These are phyloP conservation scores for Holtermannia corniformis DNA, from an alignment of 768 basidiomycete genomes.

Conservation along the genomic window DNA sequence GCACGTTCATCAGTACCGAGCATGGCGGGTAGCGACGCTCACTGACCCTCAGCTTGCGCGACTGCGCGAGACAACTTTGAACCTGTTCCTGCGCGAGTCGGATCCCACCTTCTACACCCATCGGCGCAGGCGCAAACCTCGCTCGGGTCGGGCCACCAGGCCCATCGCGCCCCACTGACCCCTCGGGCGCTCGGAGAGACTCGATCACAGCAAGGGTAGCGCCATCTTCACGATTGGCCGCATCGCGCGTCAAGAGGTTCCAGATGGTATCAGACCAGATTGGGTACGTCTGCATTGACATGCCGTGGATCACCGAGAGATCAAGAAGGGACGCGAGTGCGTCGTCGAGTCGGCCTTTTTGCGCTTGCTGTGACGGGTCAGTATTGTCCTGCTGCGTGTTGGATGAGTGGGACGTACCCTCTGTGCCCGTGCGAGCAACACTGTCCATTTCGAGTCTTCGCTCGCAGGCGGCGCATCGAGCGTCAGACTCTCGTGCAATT, in stretches of 20 bases:
- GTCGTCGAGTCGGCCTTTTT: constrained; percentile 15
- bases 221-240: constrained; percentile 12
- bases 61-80: constrained; percentile 6
- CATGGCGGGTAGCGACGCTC: not conserved
- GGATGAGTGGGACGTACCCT: constrained; percentile 18
- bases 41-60: constrained; percentile 8
- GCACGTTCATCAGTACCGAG: not conserved
- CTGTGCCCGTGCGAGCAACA: constrained; percentile 20
- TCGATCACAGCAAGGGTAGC: constrained; percentile 4
- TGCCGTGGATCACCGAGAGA: constrained; percentile 5
- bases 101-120: constrained; percentile 1
- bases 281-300: constrained; percentile 23
- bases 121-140: not conserved
- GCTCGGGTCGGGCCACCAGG: constrained; percentile 19
- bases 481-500: constrained; percentile 31
- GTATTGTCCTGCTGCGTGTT: not conserved
- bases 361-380: constrained; percentile 6
- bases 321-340: constrained; percentile 21
- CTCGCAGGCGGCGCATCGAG: constrained; percentile 5
- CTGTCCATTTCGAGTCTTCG: constrained; percentile 17
- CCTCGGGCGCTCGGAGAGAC: constrained; percentile 7
- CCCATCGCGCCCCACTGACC: constrained; percentile 8
- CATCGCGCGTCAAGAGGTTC: constrained; percentile 21
- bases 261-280: constrained; percentile 29
- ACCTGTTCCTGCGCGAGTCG: constrained; percentile 11